phyloP scores from a whole-genome alignment of 2,329 filamentous ascomycete genomes.

The Talaromyces atroroseus region DNA sequence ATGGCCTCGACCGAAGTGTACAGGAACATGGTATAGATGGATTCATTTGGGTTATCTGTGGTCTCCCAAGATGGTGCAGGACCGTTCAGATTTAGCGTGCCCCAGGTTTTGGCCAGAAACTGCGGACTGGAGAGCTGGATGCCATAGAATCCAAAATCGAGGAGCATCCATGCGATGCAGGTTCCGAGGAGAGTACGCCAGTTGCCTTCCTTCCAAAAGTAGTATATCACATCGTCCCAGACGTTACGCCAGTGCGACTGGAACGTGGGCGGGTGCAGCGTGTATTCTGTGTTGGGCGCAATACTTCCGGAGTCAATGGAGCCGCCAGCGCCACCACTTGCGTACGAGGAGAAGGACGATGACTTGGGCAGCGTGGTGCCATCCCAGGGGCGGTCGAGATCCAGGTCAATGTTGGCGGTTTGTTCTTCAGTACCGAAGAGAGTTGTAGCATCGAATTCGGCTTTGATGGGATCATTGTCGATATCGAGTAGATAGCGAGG shows the following conservation, averaged over 20 bases:
- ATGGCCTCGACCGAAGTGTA: slow-evolving; percentile 35
- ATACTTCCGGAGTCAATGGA: slow-evolving; percentile 7
- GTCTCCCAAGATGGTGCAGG: slow-evolving; percentile 33
- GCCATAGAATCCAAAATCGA: slow-evolving; percentile 56
- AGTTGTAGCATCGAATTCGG: slow-evolving; percentile 55
- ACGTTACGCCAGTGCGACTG: slow-evolving; percentile 40
- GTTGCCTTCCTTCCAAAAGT: slow-evolving; percentile 40
- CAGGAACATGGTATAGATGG: slow-evolving; percentile 37
- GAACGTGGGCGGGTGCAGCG: slow-evolving; percentile 32
- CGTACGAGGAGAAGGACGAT: slow-evolving; percentile 8
- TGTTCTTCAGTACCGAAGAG: slow-evolving; percentile 45
- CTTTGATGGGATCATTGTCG: slow-evolving; percentile 55
- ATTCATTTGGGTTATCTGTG: slow-evolving; percentile 33
- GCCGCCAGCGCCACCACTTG: neutral
- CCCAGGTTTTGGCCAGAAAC: slow-evolving; percentile 39
- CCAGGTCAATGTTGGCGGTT: slow-evolving; percentile 1
- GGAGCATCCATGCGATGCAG: slow-evolving; percentile 49
- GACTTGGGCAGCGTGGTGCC: slow-evolving; percentile 2
- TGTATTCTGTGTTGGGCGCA: slow-evolving; percentile 20
- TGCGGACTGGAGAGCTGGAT: slow-evolving; percentile 45
- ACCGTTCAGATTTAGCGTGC: slow-evolving; percentile 24
- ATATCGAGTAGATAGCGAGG: slow-evolving; percentile 62
- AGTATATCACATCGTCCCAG: slow-evolving; percentile 34
- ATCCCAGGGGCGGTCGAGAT: slow-evolving; percentile 17
- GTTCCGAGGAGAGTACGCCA: slow-evolving; percentile 43